These are phyloP conservation scores for Podospora bellae-mahoneyi DNA, from an alignment of 495 filamentous ascomycete genomes.

Conservation along the genomic window DNA sequence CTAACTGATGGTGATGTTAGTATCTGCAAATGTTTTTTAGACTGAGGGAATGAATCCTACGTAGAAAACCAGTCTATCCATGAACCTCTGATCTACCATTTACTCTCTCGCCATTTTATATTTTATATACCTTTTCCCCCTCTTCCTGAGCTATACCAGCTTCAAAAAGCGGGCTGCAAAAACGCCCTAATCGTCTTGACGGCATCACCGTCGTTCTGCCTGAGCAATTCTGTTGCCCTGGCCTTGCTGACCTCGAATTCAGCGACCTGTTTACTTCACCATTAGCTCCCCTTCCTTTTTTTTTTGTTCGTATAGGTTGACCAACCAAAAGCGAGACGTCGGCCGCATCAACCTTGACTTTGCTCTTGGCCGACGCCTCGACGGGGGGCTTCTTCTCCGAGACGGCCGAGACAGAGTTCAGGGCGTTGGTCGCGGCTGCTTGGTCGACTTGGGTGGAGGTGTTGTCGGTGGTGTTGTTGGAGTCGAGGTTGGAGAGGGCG, in stretches of 20 bases:
- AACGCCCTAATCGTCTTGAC: slow-evolving; percentile 64
- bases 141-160: neutral
- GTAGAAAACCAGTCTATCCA: neutral
- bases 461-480: slow-evolving; percentile 54
- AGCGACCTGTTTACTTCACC: slow-evolving; percentile 54
- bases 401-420: slow-evolving; percentile 64
- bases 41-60: neutral
- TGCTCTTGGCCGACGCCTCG: slow-evolving; percentile 46
- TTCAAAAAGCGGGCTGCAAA: slow-evolving; percentile 18
- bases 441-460: slow-evolving; percentile 62
- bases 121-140: neutral
- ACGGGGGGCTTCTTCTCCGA: slow-evolving; percentile 37
- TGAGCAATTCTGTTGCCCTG: slow-evolving; percentile 82
- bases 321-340: slow-evolving; percentile 44
- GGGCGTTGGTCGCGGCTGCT: slow-evolving; percentile 80
- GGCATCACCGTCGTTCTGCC: slow-evolving; percentile 72
- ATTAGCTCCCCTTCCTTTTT: neutral
- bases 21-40: neutral
- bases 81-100: neutral
- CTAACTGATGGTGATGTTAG: neutral
- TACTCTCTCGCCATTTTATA: neutral
- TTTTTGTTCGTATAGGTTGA: neutral
- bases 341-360: slow-evolving; percentile 48
- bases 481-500: slow-evolving; percentile 72
- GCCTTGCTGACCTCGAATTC: slow-evolving; percentile 73